Evolutionary conservation across 2,329 filamentous ascomycete genomes (phyloP).

Genomic region (Parastagonospora nodorum): DNA sequence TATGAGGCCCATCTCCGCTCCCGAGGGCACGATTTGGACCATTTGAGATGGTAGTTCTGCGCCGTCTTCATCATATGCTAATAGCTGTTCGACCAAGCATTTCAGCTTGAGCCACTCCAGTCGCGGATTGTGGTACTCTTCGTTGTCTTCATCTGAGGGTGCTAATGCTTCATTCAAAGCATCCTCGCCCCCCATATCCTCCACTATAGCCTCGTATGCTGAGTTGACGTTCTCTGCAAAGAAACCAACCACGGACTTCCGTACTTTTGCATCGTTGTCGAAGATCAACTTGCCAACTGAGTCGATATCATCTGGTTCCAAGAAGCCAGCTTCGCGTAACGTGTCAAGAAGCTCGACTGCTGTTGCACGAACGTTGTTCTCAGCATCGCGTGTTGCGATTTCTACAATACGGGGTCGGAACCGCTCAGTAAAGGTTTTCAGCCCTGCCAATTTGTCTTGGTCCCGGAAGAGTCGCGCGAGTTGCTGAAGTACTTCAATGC

Average conservation of each 20-base stretch:
- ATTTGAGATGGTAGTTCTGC: constrained; percentile 60
- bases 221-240: constrained; percentile 88
- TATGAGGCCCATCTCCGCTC: constrained; percentile 55
- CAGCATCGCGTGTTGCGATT: constrained; percentile 86
- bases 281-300: constrained; percentile 86
- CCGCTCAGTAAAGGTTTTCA: constrained; percentile 91
- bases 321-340: constrained; percentile 79
- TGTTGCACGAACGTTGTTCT: constrained; percentile 77
- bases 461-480: constrained; percentile 79
- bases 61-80: constrained; percentile 75
- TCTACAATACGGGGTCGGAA: constrained; percentile 88
- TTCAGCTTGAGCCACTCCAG: constrained; percentile 91
- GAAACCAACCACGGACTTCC: constrained; percentile 87
- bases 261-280: constrained; percentile 80
- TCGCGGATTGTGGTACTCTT: constrained; percentile 75
- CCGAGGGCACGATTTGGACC: constrained; percentile 49
- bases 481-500: constrained; percentile 86
- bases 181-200: constrained; percentile 83
- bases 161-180: constrained; percentile 75
- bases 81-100: constrained; percentile 81
- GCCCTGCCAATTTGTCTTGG: constrained; percentile 73
- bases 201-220: constrained; percentile 75
- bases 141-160: constrained; percentile 71
- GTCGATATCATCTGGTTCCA: constrained; percentile 92
- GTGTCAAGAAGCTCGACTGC: constrained; percentile 82